Conservation (phyloP, 257 asterid genomes). For the Nicotiana sylvestris region DNA sequence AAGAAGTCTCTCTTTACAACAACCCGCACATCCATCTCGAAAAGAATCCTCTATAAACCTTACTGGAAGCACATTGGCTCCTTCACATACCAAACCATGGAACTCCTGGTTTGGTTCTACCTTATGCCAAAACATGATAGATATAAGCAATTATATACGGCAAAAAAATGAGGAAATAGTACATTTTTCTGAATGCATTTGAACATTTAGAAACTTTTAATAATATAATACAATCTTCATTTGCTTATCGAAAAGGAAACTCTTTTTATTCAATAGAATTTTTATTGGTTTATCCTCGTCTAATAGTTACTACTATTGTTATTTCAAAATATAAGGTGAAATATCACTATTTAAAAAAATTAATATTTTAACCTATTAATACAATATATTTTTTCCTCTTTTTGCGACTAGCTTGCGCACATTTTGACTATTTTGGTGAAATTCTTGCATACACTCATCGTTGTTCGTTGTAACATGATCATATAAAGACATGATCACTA, state of each 20-base stretch:
- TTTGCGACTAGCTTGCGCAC: no score
- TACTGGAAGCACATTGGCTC: slow-evolving; percentile 92
- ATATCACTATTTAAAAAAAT: background rate
- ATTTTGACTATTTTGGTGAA: no score
- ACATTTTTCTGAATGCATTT: background rate
- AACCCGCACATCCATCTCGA: slow-evolving; percentile 67
- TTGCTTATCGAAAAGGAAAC: background rate
- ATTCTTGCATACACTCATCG: background rate
- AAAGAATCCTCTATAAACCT: slow-evolving; percentile 90
- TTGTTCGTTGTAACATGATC: background rate
- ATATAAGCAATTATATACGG: slow-evolving; percentile 22
- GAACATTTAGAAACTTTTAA: background rate
- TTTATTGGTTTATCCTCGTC: background rate
- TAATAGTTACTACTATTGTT: background rate
- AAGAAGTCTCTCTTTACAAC: slow-evolving; percentile 17
- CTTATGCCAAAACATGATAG: slow-evolving; percentile 53
- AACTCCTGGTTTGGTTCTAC: slow-evolving; percentile 99
- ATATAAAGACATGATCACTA: background rate
- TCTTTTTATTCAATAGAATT: background rate
- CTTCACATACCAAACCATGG: slow-evolving; percentile 96
- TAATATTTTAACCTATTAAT: background rate
- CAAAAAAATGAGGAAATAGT: background rate
- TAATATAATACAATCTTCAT: background rate
- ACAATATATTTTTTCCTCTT: no score
- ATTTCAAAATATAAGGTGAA: background rate